Percentiles rank a stretch among this genome's conserved stretches.
These are phyloP conservation scores for Erucastrum elatum DNA, from an alignment of 345 rosid species.

Conservation along the genomic window DNA sequence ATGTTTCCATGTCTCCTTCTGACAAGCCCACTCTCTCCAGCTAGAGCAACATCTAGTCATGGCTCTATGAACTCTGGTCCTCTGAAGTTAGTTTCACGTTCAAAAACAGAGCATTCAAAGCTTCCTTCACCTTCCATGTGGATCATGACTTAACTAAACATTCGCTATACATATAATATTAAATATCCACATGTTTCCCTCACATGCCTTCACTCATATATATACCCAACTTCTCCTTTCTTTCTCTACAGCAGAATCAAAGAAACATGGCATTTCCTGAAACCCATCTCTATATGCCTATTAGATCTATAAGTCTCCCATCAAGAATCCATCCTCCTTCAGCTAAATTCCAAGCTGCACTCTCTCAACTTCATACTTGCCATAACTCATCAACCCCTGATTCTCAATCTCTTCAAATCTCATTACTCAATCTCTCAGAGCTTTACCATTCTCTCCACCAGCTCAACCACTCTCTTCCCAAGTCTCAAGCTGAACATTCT, in stretches of 20 bases:
- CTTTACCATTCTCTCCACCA: slow-evolving; percentile 46
- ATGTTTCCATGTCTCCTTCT: slow-evolving; percentile 39
- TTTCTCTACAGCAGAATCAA: slow-evolving; percentile 24
- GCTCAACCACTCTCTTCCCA: slow-evolving; percentile 40
- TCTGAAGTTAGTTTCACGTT: slow-evolving; percentile 31
- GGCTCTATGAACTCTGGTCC: slow-evolving; percentile 29
- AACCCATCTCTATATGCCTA: slow-evolving; percentile 33
- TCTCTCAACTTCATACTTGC: slow-evolving; percentile 46
- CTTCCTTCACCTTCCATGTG: slow-evolving; percentile 37
- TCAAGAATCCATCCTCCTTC: slow-evolving; percentile 52
- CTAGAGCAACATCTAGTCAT: slow-evolving; percentile 23
- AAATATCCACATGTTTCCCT: slow-evolving; percentile 34
- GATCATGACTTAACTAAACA: slow-evolving; percentile 32
- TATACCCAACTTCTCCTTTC: slow-evolving; percentile 20
- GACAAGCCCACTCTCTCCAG: slow-evolving; percentile 33
- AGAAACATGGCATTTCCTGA: slow-evolving; percentile 34
- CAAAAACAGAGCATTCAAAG: slow-evolving; percentile 33
- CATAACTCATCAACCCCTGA: slow-evolving; percentile 35
- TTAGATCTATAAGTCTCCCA: slow-evolving; percentile 60
- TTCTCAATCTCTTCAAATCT: slow-evolving; percentile 39
- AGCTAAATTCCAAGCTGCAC: slow-evolving; percentile 46
- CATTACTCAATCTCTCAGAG: slow-evolving; percentile 47
- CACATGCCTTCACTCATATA: slow-evolving; percentile 37
- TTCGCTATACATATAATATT: slow-evolving; percentile 22
- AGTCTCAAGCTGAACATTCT: slow-evolving; percentile 42